These are phyloP conservation scores for Furcasterigmium sp. DNA, from an alignment of 2,329 filamentous ascomycete species.

Conservation along the genomic window DNA sequence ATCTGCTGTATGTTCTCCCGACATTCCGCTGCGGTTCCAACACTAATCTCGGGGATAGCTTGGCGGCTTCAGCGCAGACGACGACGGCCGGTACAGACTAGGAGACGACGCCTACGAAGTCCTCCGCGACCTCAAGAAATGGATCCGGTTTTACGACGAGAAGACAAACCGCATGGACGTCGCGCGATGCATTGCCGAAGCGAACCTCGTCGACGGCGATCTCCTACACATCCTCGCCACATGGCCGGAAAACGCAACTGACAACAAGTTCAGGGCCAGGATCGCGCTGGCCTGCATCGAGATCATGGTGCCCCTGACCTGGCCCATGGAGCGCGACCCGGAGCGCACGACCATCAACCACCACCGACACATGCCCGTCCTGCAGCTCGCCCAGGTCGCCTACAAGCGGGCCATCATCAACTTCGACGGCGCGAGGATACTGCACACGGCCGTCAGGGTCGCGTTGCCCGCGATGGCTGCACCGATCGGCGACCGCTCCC, in stretches of 20 bases:
- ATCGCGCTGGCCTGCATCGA: conserved; percentile 84
- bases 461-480: conserved; percentile 83
- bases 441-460: conserved; percentile 75
- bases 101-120: conserved; percentile 92
- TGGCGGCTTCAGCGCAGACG: conserved; percentile 73
- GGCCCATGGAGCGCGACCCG: conserved; percentile 78
- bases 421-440: conserved; percentile 69
- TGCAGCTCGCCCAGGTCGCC: conserved; percentile 79
- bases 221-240: conserved; percentile 81
- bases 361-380: conserved; percentile 82
- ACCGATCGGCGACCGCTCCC: conserved; percentile 66
- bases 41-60: conserved; percentile 49
- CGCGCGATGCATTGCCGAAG: conserved; percentile 84
- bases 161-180: conserved; percentile 93
- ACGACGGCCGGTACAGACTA: conserved; percentile 78
- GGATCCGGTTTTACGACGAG: conserved; percentile 91
- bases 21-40: conserved; percentile 12
- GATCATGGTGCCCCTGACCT: conserved; percentile 86
- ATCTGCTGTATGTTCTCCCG: conserved; percentile 65
- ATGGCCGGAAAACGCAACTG: conserved; percentile 69
- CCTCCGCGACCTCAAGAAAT: conserved; percentile 88
- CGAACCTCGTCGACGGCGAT: conserved; percentile 87
- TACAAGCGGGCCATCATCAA: conserved; percentile 91
- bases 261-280: conserved; percentile 71
- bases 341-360: conserved; percentile 88